Evolutionary conservation across 495 filamentous ascomycete genomes (phyloP).

Genomic region (Lasiosphaeria ovina): DNA sequence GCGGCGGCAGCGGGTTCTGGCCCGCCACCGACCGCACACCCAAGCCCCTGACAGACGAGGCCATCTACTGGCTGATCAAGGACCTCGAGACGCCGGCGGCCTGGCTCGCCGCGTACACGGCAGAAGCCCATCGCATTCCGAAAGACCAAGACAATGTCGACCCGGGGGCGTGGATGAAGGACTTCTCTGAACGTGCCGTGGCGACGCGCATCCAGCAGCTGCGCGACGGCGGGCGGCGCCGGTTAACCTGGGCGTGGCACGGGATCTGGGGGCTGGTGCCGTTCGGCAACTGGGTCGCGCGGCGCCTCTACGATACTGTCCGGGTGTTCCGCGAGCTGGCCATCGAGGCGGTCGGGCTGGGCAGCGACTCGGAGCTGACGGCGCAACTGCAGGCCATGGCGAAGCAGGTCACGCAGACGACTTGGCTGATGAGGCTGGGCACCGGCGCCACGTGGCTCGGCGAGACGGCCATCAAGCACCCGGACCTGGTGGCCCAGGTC

Average conservation of each 20-base stretch:
- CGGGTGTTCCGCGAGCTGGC: background rate
- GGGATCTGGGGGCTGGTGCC: background rate
- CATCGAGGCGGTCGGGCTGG: background rate
- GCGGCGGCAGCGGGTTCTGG: background rate
- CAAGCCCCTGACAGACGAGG: background rate
- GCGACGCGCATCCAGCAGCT: conserved; percentile 2
- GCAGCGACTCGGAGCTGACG: background rate
- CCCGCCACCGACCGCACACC: background rate
- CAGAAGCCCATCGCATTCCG: background rate
- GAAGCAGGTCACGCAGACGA: background rate
- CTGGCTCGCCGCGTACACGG: background rate
- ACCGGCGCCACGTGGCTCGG: background rate
- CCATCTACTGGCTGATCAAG: conserved; percentile 8
- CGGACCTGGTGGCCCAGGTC: background rate
- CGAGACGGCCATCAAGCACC: background rate
- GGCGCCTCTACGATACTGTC: background rate
- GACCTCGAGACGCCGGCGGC: conserved; percentile 3
- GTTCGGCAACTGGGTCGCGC: background rate
- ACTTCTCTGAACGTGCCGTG: background rate
- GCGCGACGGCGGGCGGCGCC: conserved; percentile 5
- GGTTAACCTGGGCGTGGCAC: conserved; percentile 2
- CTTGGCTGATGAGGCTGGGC: background rate
- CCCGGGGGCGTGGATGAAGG: conserved; percentile 3
- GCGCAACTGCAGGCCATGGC: background rate
- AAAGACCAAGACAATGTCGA: background rate